Evolutionary conservation across 2,329 filamentous ascomycete species (phyloP).

Genomic region (Massarina eburnea): DNA sequence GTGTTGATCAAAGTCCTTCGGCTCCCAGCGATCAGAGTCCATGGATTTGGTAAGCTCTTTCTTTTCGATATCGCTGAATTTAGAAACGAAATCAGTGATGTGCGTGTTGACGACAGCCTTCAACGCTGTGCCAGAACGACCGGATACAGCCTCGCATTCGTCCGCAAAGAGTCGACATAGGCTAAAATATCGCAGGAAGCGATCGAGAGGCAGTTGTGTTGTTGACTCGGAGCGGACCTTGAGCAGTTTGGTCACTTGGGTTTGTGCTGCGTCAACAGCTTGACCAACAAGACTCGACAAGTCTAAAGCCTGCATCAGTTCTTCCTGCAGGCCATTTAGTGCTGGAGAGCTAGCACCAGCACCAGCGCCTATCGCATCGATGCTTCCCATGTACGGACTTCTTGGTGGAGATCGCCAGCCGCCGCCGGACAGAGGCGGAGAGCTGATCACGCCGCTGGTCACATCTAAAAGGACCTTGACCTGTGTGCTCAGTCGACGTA

Average conservation of each 20-base stretch:
- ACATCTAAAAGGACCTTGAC: constrained; percentile 95
- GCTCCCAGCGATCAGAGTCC: constrained; percentile 79
- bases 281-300: constrained; percentile 77
- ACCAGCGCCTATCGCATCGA: constrained; percentile 32
- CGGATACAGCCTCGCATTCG: constrained; percentile 83
- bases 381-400: constrained; percentile 47
- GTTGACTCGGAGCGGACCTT: constrained; percentile 77
- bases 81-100: constrained; percentile 76
- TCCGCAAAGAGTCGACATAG: constrained; percentile 82
- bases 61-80: constrained; percentile 70
- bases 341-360: not conserved
- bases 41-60: constrained; percentile 74
- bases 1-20: constrained; percentile 70
- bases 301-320: constrained; percentile 75
- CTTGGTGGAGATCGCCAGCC: constrained; percentile 51
- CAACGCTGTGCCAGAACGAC: constrained; percentile 71
- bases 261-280: constrained; percentile 76
- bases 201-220: constrained; percentile 64
- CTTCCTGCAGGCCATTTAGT: constrained; percentile 59
- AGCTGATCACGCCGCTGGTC: constrained; percentile 68
- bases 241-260: constrained; percentile 71
- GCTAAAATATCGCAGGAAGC: constrained; percentile 80
- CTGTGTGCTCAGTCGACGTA: constrained; percentile 83
- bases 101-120: constrained; percentile 81
- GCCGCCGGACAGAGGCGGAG: constrained; percentile 41